Evolutionary conservation across 2,329 filamentous ascomycete genomes (phyloP), one percentile per base, ranked within the genome.

Genomic region (Truncatella angustata): DNA sequence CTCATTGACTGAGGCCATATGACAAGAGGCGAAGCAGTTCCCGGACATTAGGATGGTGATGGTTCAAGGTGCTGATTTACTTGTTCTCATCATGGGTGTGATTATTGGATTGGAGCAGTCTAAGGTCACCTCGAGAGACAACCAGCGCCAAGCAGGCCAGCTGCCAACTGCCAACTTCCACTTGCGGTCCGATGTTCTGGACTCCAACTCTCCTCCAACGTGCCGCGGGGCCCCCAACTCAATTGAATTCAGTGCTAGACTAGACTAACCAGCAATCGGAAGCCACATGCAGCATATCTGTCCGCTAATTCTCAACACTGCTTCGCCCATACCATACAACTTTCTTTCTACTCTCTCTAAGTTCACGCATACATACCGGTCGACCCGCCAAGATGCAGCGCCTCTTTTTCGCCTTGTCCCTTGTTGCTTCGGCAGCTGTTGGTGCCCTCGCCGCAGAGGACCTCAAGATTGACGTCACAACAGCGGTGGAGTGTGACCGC

Each of bases 381-480:
- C 23, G 20, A 51, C 14, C 42, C 51, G 35, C 54, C 60, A 76
- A 58, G 30, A 84, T 83, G 80, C 76, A 79, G 66, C 62, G 68
- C 51, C 57, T 79, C 53, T 58, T 80, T 45, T 56, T 80, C 53
- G 71, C 72, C 40, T 63, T 83, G 34, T 76, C 76, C 56, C 71
- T 78, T 45, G 65, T 82, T 54, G 77, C 78, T 59, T 78, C 79
- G 51, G 71, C 76, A 55, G 76, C 76, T 54, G 65, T 77, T 56
- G 72, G 77, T 59, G 69, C 73, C 55, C 73, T 83, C 57, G 78
- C 82, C 46, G 70, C 77, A 54, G 82, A 87, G n/a, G n/a, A n/a
- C 60, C 82, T 96, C 61, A 82, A 88, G 71, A 89, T 96, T 68
- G 85, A 96, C 59, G 84, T 90, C 60, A 88, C 85, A 48, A 78